Percentiles rank a stretch among this genome's conserved stretches.
phyloP scores from a whole-genome alignment of 169 alveolate genomes.

The Theileria sp. region DNA sequence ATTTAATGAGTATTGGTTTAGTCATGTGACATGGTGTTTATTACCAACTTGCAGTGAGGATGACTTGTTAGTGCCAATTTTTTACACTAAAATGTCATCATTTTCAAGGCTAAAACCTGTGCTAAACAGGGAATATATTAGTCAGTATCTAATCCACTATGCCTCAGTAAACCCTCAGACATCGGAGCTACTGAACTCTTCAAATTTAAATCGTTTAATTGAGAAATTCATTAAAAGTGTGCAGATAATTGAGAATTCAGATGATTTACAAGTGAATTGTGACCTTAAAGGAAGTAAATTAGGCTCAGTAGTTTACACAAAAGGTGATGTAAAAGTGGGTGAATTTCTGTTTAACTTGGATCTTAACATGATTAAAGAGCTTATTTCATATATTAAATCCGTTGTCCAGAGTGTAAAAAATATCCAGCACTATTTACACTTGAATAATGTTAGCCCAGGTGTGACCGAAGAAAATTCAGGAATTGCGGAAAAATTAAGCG shows the following conservation, averaged over 20 bases:
- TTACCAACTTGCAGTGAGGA: slow-evolving; percentile 21
- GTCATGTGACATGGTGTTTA: slow-evolving; percentile 16
- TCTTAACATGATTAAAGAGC: background rate
- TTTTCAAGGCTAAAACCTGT: slow-evolving; percentile 11
- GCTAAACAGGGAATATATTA: background rate
- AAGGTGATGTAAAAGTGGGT: slow-evolving; percentile 5
- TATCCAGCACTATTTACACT: background rate
- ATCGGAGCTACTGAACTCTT: background rate
- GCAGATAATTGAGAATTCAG: background rate
- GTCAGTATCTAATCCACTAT: background rate
- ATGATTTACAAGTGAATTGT: background rate
- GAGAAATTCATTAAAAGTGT: background rate
- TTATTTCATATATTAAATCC: background rate
- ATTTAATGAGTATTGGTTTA: slow-evolving; percentile 25
- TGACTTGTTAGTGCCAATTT: background rate
- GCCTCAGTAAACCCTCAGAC: background rate
- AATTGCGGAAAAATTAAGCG: background rate
- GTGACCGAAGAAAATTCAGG: background rate
- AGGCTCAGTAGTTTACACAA: background rate
- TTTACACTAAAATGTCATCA: slow-evolving; percentile 13
- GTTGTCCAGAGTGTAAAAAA: background rate
- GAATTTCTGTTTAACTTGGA: slow-evolving; percentile 10
- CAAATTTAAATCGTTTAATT: background rate
- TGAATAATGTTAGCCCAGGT: background rate
- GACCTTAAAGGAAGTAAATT: background rate